These are phyloP conservation scores for Collybia mongolica DNA, from an alignment of 768 basidiomycete genomes.

Conservation along the genomic window DNA sequence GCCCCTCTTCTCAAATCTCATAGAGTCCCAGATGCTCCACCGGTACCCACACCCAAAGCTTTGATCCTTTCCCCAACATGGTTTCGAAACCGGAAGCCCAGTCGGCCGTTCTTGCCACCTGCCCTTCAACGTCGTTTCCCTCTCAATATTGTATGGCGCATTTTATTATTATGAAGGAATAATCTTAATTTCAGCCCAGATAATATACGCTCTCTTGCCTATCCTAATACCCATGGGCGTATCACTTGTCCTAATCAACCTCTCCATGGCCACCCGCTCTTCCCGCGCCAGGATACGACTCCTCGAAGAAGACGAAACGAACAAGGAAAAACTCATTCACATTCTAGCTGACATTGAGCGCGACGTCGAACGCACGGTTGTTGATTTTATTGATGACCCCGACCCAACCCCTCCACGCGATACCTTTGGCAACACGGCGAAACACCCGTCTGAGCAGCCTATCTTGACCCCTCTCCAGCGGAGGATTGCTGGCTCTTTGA, in stretches of 20 bases:
- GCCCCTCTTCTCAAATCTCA: constrained; percentile 55
- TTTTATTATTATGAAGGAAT: not conserved
- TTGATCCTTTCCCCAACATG: constrained; percentile 39
- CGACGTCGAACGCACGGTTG: constrained; percentile 59
- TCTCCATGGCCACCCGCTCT: constrained; percentile 53
- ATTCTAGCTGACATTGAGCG: constrained; percentile 58
- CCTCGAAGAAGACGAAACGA: constrained; percentile 56
- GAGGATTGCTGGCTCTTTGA: constrained; percentile 57
- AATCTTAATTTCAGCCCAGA: constrained; percentile 26
- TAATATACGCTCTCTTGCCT: constrained; percentile 57
- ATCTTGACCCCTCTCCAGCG: constrained; percentile 57
- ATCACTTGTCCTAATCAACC: constrained; percentile 50
- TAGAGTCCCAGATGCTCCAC: constrained; percentile 39
- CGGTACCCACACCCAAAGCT: constrained; percentile 37
- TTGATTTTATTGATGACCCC: constrained; percentile 54
- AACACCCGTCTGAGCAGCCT: constrained; percentile 30
- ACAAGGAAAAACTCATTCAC: constrained; percentile 50
- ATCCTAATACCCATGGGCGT: constrained; percentile 62
- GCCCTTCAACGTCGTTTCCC: constrained; percentile 61
- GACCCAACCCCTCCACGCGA: constrained; percentile 21
- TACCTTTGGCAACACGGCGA: constrained; percentile 2
- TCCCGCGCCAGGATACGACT: constrained; percentile 66
- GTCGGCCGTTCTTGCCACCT: constrained; percentile 54
- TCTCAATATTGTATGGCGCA: constrained; percentile 59
- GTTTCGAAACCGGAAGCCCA: constrained; percentile 39